phyloP scores from a whole-genome alignment of 768 basidiomycete species.

The Tricholoma furcatifolium region DNA sequence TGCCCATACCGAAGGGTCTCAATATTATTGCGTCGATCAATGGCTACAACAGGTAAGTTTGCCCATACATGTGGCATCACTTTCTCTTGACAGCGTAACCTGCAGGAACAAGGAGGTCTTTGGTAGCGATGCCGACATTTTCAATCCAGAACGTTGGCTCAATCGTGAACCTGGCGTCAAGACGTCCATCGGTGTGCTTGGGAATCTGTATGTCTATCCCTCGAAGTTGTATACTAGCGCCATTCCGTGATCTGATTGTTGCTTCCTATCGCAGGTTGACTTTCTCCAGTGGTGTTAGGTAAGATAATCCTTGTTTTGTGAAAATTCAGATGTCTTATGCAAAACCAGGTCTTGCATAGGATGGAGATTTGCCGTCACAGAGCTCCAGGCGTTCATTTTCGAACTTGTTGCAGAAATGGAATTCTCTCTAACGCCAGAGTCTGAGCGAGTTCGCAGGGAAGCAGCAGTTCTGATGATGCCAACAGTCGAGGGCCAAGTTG shows the following conservation, averaged over 20 bases:
- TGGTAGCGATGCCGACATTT: slow-evolving; percentile 46
- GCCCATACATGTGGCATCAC: not conserved
- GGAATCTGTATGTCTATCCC: slow-evolving; percentile 37
- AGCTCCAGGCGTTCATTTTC: slow-evolving; percentile 60
- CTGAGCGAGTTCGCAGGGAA: slow-evolving; percentile 35
- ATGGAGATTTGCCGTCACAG: slow-evolving; percentile 36
- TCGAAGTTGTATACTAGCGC: too few species aligned
- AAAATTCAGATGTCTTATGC: not conserved
- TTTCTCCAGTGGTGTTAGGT: slow-evolving; percentile 33
- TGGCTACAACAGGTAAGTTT: slow-evolving; percentile 49
- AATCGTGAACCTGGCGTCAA: slow-evolving; percentile 28
- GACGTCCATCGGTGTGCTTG: slow-evolving; percentile 45
- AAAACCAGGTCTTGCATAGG: slow-evolving; percentile 31
- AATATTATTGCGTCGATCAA: slow-evolving; percentile 51
- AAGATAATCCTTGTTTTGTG: slow-evolving; percentile 5
- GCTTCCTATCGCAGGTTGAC: slow-evolving; percentile 19
- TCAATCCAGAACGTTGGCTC: slow-evolving; percentile 52
- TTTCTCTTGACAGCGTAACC: not conserved
- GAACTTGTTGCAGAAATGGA: slow-evolving; percentile 55
- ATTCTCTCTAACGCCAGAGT: slow-evolving; percentile 40
- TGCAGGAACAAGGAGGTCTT: slow-evolving; percentile 41
- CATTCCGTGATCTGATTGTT: not conserved
- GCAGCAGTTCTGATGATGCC: slow-evolving; percentile 40
- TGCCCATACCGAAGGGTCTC: slow-evolving; percentile 51
- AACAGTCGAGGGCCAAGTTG: slow-evolving; percentile 38